Conservation (phyloP, 768 basidiomycete species). For the Tulasnella sp. region DNA sequence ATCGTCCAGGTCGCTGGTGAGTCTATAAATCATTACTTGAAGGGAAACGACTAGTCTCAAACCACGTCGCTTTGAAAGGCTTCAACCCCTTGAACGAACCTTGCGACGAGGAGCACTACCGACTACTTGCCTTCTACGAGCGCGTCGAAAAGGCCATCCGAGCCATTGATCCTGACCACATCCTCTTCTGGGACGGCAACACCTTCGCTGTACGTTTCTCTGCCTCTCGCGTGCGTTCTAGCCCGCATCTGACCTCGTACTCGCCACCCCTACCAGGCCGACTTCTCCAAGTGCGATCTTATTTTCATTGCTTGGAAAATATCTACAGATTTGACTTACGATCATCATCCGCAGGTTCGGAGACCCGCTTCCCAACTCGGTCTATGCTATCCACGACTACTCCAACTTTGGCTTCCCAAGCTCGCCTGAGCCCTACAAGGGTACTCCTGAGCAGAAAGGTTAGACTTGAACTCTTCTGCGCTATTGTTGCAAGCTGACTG, state of each 20-base stretch:
- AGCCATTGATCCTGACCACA: slow-evolving; percentile 62
- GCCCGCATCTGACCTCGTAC: neutral
- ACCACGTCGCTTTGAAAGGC: slow-evolving; percentile 35
- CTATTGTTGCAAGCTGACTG: neutral
- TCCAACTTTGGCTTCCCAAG: slow-evolving; percentile 38
- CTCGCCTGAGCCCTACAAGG: slow-evolving; percentile 35
- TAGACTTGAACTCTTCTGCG: neutral
- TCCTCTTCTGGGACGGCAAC: slow-evolving; percentile 78
- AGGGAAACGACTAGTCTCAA: neutral
- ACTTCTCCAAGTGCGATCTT: slow-evolving; percentile 15
- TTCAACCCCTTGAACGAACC: slow-evolving; percentile 87
- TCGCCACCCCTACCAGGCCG: neutral
- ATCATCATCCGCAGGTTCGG: slow-evolving; percentile 18
- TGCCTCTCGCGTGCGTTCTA: neutral
- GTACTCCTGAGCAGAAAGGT: slow-evolving; percentile 25
- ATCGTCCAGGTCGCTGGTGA: slow-evolving; percentile 56
- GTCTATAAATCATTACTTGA: neutral
- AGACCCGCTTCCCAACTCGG: slow-evolving; percentile 38
- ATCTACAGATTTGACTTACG: neutral
- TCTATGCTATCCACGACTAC: slow-evolving; percentile 43
- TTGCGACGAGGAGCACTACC: slow-evolving; percentile 63
- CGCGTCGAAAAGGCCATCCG: slow-evolving; percentile 67
- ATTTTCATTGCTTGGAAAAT: neutral
- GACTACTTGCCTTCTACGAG: slow-evolving; percentile 65
- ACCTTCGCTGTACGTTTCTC: slow-evolving; percentile 54